Conservation (phyloP, 1,284 basidiomycete genomes). For the Rhizopogon hawkerae region DNA sequence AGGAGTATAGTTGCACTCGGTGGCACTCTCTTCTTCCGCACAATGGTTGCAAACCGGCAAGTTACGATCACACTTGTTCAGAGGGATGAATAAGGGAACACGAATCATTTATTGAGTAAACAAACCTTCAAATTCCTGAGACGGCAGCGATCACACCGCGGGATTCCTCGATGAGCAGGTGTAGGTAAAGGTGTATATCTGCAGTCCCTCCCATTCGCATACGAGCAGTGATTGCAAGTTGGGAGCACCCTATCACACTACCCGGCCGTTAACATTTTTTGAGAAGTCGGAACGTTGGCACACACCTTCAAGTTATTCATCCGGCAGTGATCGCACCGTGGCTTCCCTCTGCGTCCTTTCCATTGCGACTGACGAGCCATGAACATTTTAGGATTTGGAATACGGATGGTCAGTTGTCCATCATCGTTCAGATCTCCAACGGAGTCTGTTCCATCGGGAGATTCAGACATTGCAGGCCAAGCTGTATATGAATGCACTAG, state of each 20-base stretch:
- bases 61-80: slow-evolving; percentile 53
- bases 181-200: slow-evolving; percentile 65
- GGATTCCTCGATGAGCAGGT: slow-evolving; percentile 65
- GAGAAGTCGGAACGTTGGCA: slow-evolving; percentile 8
- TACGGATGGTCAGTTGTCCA: slow-evolving; percentile 53
- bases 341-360: slow-evolving; percentile 64
- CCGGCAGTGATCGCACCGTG: slow-evolving; percentile 63
- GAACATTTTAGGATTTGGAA: slow-evolving; percentile 48
- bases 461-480: slow-evolving; percentile 24
- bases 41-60: slow-evolving; percentile 65
- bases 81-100: slow-evolving; percentile 6
- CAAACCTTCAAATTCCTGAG: slow-evolving; percentile 56
- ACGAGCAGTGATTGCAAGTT: slow-evolving; percentile 65
- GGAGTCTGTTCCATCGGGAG: slow-evolving; percentile 38
- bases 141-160: slow-evolving; percentile 62
- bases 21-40: slow-evolving; percentile 34
- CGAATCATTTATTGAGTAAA: slow-evolving; percentile 4
- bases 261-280: slow-evolving; percentile 11
- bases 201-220: slow-evolving; percentile 53
- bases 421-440: slow-evolving; percentile 44
- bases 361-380: slow-evolving; percentile 57
- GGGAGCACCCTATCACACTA: slow-evolving; percentile 66
- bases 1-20: slow-evolving; percentile 58
- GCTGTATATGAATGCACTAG: slow-evolving; percentile 6
- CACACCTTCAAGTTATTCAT: slow-evolving; percentile 61